A percentile compares a stretch with the other conserved stretches of the same genome.
phyloP scores from a whole-genome alignment of 306 rosid species.

The Oemleria cerasiformis region DNA sequence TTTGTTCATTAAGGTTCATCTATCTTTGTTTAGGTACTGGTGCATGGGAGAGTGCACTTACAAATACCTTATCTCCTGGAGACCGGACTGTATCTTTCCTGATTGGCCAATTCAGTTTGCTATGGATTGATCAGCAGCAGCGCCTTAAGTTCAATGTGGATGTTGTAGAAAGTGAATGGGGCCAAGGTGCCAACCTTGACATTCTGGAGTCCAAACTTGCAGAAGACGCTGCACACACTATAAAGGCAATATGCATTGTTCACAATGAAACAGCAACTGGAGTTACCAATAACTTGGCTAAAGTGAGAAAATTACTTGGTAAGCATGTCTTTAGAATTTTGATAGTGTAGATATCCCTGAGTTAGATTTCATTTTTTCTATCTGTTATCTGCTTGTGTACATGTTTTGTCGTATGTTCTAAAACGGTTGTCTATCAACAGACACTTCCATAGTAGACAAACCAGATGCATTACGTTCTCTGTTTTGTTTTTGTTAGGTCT shows the following conservation, averaged over 20 bases:
- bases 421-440: background rate
- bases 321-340: conserved; percentile 25
- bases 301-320: conserved; percentile 82
- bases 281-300: conserved; percentile 79
- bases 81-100: conserved; percentile 83
- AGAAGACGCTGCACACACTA: conserved; percentile 66
- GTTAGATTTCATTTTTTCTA: background rate
- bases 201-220: conserved; percentile 85
- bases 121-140: conserved; percentile 99
- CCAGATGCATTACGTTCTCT: background rate
- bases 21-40: conserved; percentile 73
- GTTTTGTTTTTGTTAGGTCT: background rate
- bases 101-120: conserved; percentile 98
- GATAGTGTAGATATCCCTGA: background rate
- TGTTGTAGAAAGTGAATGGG: conserved; percentile 97
- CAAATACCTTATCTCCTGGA: conserved; percentile 95
- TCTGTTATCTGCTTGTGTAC: background rate
- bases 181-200: conserved; percentile 87
- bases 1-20: conserved; percentile 13
- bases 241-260: conserved; percentile 93
- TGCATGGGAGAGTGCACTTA: conserved; percentile 99
- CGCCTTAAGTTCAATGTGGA: conserved; percentile 93
- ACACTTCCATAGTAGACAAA: background rate
- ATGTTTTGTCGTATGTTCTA: background rate
- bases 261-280: conserved; percentile 99